These are phyloP conservation scores for Penicillium vulpinum DNA, from an alignment of 2,329 filamentous ascomycete genomes.

Conservation along the genomic window DNA sequence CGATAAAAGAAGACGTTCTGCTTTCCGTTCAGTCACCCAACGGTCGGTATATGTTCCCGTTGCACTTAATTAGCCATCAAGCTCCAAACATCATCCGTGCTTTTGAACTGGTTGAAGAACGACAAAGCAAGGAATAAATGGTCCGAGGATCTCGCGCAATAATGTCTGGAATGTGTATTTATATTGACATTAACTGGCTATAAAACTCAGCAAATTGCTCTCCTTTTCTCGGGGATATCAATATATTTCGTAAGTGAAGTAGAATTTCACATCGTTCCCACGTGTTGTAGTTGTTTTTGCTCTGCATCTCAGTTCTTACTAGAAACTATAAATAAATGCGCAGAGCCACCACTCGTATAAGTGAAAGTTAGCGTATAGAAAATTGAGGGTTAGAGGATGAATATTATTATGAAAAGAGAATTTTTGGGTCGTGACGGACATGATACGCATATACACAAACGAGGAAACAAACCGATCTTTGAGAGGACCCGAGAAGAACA, in stretches of 20 bases:
- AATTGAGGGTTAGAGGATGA: background rate
- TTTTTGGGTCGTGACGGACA: background rate
- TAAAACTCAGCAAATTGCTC: background rate
- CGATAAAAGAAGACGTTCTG: slow-evolving; percentile 36
- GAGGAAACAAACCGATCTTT: background rate
- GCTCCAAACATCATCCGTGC: slow-evolving; percentile 25
- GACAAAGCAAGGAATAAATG: background rate
- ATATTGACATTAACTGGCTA: background rate
- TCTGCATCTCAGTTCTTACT: background rate
- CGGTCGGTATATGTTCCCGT: slow-evolving; percentile 22
- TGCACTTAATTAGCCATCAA: slow-evolving; percentile 15
- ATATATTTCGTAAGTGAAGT: background rate
- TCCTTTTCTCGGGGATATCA: background rate
- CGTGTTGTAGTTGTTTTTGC: background rate
- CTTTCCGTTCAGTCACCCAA: slow-evolving; percentile 8
- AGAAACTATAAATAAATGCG: background rate
- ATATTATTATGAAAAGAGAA: background rate
- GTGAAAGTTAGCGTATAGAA: background rate
- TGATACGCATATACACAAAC: background rate
- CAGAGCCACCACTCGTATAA: background rate
- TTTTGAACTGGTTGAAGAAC: slow-evolving; percentile 19
- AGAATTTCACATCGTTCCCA: background rate
- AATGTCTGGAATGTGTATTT: background rate
- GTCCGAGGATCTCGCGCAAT: background rate
- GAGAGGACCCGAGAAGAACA: background rate